Percentiles rank a stretch among this genome's conserved stretches.
Conservation (phyloP, 768 basidiomycete species). For the Fomitopsis serialis region DNA sequence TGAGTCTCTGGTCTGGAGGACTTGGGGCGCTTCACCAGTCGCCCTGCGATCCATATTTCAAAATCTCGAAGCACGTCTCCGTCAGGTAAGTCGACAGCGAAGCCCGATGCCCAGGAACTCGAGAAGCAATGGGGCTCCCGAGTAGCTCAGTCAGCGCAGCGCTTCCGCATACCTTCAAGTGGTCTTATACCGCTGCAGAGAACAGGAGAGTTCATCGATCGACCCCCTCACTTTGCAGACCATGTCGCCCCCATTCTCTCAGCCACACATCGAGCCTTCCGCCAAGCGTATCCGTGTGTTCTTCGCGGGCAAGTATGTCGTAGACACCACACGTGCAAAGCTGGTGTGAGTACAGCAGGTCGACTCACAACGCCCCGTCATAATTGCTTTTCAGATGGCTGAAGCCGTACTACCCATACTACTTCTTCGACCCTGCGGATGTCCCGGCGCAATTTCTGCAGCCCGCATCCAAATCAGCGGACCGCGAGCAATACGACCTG, state of each 20-base stretch:
- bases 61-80: no score
- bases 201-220: no score
- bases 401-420: slow-evolving; percentile 44
- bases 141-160: no score
- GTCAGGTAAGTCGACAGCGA: no score
- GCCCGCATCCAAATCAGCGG: slow-evolving; percentile 15
- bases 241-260: slow-evolving; percentile 26
- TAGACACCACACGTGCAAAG: slow-evolving; percentile 53
- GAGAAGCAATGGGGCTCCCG: no score
- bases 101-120: no score
- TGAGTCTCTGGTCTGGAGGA: no score
- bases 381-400: slow-evolving; percentile 41
- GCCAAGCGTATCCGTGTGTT: slow-evolving; percentile 50
- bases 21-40: no score
- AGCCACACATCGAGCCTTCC: slow-evolving; percentile 43
- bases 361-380: background rate
- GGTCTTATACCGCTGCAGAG: no score
- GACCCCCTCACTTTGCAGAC: background rate
- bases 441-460: slow-evolving; percentile 37
- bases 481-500: slow-evolving; percentile 39
- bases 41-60: no score
- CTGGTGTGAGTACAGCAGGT: slow-evolving; percentile 44
- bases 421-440: slow-evolving; percentile 47
- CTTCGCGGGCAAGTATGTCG: slow-evolving; percentile 43
- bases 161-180: no score